Base-by-base conservation (phyloP, 2,329 filamentous ascomycete genomes). In the Falciphora oryzae region DNA sequence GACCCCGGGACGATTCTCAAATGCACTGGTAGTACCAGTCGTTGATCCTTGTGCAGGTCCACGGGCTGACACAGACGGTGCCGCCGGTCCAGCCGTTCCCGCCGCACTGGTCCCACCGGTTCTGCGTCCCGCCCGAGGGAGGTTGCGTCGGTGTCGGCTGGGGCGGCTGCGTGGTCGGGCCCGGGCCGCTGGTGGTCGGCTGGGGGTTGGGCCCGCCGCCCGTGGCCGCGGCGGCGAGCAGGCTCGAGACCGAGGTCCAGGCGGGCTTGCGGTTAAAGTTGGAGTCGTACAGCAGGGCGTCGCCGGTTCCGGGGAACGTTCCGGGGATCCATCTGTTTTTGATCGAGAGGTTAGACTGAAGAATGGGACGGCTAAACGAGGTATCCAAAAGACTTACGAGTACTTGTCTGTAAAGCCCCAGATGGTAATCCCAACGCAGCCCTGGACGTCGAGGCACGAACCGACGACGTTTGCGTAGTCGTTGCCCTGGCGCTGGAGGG, bases 241-340 rank as follows among this genome's bases (percentile, higher is more conserved):
- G 63, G 35, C 75, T 65, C 58, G 57, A 57, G 22, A 80, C 75
- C 28, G 73, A 74, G 25, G 71, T 73, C 68, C 77, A 80, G 0
- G 77, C 77, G 1, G 74, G 72, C 72, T 80, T 80, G 71, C 73
- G 75, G 63, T 71, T 68, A 60, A 74, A 75, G 61, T 76, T 71
- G 18, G 71, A 70, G 28, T 76, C 74, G 65, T 71, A 80, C 25
- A 80, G 68, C 32, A 77, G 74, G 29, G 78, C 78, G 16, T 77
- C 75, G 1, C 79, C 79, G 22, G 73, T 68, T 0, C 79, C 79
- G 8, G 70, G 68, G 64, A 80, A 80, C 22, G 73, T 76, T 10
- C 65, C 58, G 5, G 77, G 77, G 8, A 80, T 69, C 71, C 71
- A 73, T 32, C 67, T 69, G 44, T 44, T 44, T 44, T 44, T 44